Conservation (phyloP, 169 alveolate species). For the Plasmodium knowlesi region DNA sequence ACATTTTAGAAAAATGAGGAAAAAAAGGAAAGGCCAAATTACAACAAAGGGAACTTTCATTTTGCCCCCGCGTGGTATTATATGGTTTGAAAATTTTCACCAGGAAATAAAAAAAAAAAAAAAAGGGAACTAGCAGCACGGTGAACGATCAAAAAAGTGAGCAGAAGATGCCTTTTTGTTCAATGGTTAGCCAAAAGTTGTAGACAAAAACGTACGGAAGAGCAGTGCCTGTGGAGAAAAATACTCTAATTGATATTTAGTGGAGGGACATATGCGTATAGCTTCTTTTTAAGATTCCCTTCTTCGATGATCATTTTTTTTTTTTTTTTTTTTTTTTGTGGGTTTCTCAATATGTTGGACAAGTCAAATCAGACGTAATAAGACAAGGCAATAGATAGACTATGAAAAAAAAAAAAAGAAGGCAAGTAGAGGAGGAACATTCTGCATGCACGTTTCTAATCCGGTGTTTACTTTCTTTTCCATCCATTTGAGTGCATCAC, state of each 20-base stretch:
- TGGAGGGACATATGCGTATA: not conserved
- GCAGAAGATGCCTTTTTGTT: not conserved
- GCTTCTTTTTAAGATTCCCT: not conserved
- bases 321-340: not conserved
- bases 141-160: not conserved
- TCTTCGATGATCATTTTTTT: not conserved
- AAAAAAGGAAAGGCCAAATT: slow-evolving; percentile 4
- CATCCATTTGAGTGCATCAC: not conserved
- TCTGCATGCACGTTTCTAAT: not conserved
- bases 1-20: slow-evolving; percentile 5
- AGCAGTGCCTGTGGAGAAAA: not conserved
- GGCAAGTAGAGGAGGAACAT: not conserved
- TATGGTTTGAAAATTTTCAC: not conserved
- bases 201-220: not conserved
- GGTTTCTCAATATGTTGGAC: not conserved
- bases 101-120: not conserved
- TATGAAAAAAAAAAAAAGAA: not conserved
- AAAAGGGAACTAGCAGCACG: not conserved
- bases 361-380: not conserved
- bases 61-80: not conserved
- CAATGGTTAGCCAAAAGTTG: not conserved
- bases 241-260: not conserved
- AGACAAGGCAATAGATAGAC: not conserved
- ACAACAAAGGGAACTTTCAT: slow-evolving; percentile 3
- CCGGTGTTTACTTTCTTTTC: not conserved